Evolutionary conservation across 176 grass and related monocot species (phyloP).

Genomic region (Eremochloa ophiuroides): DNA sequence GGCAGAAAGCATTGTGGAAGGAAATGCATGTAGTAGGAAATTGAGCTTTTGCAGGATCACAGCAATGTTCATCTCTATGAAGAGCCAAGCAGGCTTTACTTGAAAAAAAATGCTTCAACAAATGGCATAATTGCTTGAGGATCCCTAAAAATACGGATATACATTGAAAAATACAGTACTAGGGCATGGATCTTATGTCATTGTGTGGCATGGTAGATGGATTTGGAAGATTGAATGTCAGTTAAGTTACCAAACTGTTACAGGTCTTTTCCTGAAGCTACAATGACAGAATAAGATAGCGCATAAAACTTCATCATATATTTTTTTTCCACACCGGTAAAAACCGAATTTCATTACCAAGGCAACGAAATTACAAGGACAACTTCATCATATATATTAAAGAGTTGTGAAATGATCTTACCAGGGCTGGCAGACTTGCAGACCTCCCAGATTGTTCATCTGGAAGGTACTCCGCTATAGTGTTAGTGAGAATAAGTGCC

Average conservation of each 20-base stretch:
- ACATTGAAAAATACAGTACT: not conserved
- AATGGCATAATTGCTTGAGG: not conserved
- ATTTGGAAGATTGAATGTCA: not conserved
- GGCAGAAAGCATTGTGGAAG: not conserved
- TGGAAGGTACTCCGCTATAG: slow-evolving; percentile 85
- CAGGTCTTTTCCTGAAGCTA: not conserved
- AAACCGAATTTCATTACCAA: no score
- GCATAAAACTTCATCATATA: not conserved
- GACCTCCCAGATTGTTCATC: slow-evolving; percentile 79
- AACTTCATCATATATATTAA: no score
- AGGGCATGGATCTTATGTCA: not conserved
- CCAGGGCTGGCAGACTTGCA: slow-evolving; percentile 75
- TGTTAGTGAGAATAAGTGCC: slow-evolving; percentile 84
- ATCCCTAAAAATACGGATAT: not conserved
- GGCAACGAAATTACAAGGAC: no score
- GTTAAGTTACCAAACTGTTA: not conserved
- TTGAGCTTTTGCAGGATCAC: not conserved
- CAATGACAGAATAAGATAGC: not conserved
- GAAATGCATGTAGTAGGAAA: not conserved
- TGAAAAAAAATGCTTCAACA: not conserved
- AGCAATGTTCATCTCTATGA: slow-evolving; percentile 4
- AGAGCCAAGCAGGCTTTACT: not conserved
- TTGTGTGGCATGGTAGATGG: not conserved
- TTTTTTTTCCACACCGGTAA: no score
- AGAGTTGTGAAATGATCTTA: slow-evolving; percentile 37